phyloP scores from a whole-genome alignment of 1,284 basidiomycete genomes.

The Boletus mariae region DNA sequence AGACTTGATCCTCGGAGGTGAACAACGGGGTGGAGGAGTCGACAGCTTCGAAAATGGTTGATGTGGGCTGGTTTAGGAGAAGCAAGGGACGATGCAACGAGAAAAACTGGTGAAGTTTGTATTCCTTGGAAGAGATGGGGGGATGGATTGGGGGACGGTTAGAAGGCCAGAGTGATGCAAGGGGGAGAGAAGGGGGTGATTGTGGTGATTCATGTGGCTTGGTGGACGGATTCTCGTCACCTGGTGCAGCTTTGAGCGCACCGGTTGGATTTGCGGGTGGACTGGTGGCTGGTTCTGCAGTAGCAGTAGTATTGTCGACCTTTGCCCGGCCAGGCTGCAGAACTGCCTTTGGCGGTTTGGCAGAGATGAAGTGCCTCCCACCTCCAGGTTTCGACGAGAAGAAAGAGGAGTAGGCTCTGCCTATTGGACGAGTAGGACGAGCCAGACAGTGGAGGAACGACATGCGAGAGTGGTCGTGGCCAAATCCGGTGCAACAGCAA shows the following conservation, averaged over 20 bases:
- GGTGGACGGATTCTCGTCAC: conserved; percentile 23
- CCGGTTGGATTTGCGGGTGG: conserved; percentile 13
- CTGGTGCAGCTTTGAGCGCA: conserved; percentile 17
- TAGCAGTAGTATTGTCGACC: conserved; percentile 23
- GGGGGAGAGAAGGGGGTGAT: conserved; percentile 3
- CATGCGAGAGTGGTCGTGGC: conserved; percentile 25
- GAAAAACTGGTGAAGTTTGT: conserved; percentile 77
- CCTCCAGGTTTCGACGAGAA: conserved; percentile 75
- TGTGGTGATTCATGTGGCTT: conserved; percentile 24
- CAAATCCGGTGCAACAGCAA: not conserved
- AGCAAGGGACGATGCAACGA: conserved; percentile 71
- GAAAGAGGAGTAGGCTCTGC: conserved; percentile 69
- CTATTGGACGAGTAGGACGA: conserved; percentile 32
- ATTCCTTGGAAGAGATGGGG: conserved; percentile 56
- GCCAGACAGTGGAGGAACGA: conserved; percentile 48
- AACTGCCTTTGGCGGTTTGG: conserved; percentile 58
- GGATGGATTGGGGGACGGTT: conserved; percentile 42
- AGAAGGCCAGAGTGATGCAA: conserved; percentile 4
- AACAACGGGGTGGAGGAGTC: conserved; percentile 35
- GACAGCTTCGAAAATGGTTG: conserved; percentile 53
- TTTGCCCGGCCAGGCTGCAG: conserved; percentile 38
- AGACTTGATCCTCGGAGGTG: conserved; percentile 11
- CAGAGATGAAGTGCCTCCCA: conserved; percentile 68
- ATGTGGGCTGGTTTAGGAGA: conserved; percentile 53
- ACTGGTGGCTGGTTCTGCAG: conserved; percentile 16